These are phyloP conservation scores for Malassezia arunalokei DNA, from an alignment of 1,284 basidiomycete genomes.

Conservation along the genomic window DNA sequence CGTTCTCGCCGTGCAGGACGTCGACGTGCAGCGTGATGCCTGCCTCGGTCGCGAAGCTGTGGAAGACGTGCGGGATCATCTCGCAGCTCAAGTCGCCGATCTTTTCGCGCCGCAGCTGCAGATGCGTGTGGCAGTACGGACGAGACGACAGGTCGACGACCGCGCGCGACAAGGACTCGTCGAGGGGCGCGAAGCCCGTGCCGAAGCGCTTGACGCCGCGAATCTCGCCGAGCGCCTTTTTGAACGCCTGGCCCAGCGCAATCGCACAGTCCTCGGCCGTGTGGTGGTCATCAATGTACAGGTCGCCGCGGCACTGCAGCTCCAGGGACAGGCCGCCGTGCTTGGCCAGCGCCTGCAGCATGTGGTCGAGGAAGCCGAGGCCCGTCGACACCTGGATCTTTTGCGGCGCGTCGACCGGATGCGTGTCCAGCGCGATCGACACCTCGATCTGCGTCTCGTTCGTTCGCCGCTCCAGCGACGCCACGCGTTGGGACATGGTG, in stretches of 20 bases:
- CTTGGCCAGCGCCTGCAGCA: constrained; percentile 46
- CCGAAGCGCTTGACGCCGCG: constrained; percentile 91
- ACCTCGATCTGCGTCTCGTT: constrained; percentile 84
- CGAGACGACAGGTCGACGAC: constrained; percentile 97
- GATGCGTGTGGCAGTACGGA: constrained; percentile 83
- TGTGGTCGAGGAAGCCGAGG: constrained; percentile 93
- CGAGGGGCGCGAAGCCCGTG: constrained; percentile 87
- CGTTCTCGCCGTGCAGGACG: constrained; percentile 84
- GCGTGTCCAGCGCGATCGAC: constrained; percentile 67
- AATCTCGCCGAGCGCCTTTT: constrained; percentile 83
- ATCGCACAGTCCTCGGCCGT: constrained; percentile 89
- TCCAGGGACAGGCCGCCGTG: constrained; percentile 56
- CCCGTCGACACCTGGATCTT: constrained; percentile 79
- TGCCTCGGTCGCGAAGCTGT: constrained; percentile 80
- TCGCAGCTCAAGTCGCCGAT: constrained; percentile 75
- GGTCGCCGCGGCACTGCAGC: constrained; percentile 82
- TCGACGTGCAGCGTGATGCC: constrained; percentile 88
- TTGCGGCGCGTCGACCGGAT: constrained; percentile 58
- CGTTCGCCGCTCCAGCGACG: constrained; percentile 71
- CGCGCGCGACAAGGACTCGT: constrained; percentile 76
- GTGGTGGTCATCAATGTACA: constrained; percentile 98
- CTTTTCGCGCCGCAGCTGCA: constrained; percentile 71
- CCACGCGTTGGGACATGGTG: constrained; percentile 47
- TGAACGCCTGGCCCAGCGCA: constrained; percentile 85
- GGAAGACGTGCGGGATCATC: constrained; percentile 91